Conservation (phyloP, 2,329 filamentous ascomycete genomes). For the Fonsecaea erecta region DNA sequence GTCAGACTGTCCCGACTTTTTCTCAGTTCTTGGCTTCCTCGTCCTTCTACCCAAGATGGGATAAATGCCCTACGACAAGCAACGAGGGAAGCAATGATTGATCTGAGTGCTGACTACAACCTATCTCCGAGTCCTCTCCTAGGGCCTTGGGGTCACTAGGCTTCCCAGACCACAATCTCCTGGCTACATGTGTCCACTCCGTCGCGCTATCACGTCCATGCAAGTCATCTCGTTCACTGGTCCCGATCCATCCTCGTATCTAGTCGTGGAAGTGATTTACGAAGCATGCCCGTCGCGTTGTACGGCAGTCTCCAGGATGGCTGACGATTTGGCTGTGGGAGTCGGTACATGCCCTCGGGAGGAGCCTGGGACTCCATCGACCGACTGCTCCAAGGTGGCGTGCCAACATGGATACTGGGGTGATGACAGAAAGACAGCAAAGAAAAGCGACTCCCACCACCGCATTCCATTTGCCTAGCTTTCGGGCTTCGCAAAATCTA, state of each 20-base stretch:
- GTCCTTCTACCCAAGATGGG: no score
- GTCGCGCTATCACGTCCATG: neutral
- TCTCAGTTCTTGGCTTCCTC: no score
- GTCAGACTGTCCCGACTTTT: no score
- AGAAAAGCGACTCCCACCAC: neutral
- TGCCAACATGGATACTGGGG: neutral
- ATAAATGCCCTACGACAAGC: no score
- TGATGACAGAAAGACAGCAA: neutral
- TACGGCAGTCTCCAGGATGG: no score
- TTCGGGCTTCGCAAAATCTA: slow-evolving; percentile 5
- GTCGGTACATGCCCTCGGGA: neutral
- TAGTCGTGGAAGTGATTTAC: no score
- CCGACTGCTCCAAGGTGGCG: neutral
- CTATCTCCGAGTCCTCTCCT: neutral
- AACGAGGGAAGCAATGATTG: neutral
- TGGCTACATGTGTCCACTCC: no score
- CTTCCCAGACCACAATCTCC: no score
- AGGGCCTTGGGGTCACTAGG: no score
- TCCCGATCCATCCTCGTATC: neutral
- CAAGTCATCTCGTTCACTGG: neutral
- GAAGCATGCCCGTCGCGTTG: neutral
- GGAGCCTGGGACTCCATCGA: neutral
- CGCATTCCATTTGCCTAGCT: slow-evolving; percentile 19
- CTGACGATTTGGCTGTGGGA: neutral
- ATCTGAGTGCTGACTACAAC: neutral